phyloP scores from a whole-genome alignment of 1,284 basidiomycete species.

The Neolentinus lepideus region DNA sequence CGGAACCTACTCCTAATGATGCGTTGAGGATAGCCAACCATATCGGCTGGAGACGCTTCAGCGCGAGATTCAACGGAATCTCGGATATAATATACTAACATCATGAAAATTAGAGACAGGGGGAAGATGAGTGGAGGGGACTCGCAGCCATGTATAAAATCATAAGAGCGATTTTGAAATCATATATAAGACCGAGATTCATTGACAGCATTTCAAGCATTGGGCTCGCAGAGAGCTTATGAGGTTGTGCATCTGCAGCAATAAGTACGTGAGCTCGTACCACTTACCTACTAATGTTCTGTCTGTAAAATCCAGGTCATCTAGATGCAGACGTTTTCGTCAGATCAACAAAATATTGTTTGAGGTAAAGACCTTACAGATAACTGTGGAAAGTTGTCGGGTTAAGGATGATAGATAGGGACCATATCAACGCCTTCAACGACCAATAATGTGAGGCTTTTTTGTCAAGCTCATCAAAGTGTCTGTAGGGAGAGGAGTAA shows the following conservation, averaged over 20 bases:
- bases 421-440: neutral
- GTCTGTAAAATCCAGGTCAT: conserved; percentile 36
- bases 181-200: conserved; percentile 34
- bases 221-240: neutral
- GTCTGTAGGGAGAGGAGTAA: too few relatives aligned
- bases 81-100: conserved; percentile 31
- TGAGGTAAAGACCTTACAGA: conserved; percentile 27
- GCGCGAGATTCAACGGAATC: conserved; percentile 34
- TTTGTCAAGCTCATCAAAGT: neutral
- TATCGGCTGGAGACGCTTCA: conserved; percentile 33
- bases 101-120: conserved; percentile 34
- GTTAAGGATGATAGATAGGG: too few relatives aligned
- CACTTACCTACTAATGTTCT: conserved; percentile 20
- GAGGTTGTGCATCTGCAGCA: too few relatives aligned
- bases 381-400: conserved; percentile 31
- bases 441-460: neutral
- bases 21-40: conserved; percentile 32
- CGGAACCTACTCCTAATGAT: conserved; percentile 30
- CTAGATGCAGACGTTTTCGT: conserved; percentile 13
- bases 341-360: too few relatives aligned
- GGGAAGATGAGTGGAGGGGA: conserved; percentile 8
- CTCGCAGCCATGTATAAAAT: conserved; percentile 11
- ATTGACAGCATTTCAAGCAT: conserved; percentile 13
- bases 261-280: too few relatives aligned
- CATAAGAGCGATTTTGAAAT: conserved; percentile 30